These are phyloP conservation scores for Arabidopsis lyrata DNA, from an alignment of 441 rosid species.

Conservation along the genomic window DNA sequence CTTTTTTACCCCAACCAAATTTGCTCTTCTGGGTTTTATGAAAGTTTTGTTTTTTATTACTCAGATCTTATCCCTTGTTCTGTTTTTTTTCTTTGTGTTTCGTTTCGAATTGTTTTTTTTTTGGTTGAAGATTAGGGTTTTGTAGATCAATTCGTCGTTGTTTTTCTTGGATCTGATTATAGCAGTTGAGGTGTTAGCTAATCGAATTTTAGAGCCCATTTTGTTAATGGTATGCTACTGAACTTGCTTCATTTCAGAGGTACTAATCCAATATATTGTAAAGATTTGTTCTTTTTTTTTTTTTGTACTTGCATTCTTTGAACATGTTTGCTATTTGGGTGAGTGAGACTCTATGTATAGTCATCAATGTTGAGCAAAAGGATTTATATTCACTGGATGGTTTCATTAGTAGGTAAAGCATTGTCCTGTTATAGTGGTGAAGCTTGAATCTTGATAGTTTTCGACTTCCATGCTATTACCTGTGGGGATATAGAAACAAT, in stretches of 20 bases:
- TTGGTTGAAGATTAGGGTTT: conserved; percentile 20
- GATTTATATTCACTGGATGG: conserved; percentile 20
- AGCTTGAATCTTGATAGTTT: conserved; percentile 35
- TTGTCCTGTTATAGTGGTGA: conserved; percentile 10
- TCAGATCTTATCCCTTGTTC: conserved; percentile 49
- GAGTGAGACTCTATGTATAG: neutral
- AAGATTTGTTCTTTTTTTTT: neutral
- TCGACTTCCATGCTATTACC: conserved; percentile 58
- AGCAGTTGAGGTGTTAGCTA: neutral
- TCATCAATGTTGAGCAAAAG: conserved; percentile 10
- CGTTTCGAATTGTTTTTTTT: conserved; percentile 28
- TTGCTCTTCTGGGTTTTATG: conserved; percentile 40
- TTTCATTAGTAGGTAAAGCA: conserved; percentile 36
- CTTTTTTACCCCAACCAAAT: neutral
- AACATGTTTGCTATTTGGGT: neutral
- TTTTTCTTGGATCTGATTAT: conserved; percentile 14
- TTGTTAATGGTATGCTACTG: neutral
- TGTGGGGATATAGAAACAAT: conserved; percentile 46
- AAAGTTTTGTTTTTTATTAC: conserved; percentile 1
- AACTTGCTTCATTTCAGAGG: neutral
- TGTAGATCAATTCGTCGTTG: conserved; percentile 48
- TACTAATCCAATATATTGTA: neutral
- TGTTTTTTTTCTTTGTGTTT: conserved; percentile 9
- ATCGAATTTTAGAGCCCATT: neutral
- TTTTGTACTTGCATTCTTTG: neutral